Evolutionary conservation across 2,329 filamentous ascomycete genomes (phyloP), one percentile per base, ranked within the genome.

Genomic region (Nemania serpens): DNA sequence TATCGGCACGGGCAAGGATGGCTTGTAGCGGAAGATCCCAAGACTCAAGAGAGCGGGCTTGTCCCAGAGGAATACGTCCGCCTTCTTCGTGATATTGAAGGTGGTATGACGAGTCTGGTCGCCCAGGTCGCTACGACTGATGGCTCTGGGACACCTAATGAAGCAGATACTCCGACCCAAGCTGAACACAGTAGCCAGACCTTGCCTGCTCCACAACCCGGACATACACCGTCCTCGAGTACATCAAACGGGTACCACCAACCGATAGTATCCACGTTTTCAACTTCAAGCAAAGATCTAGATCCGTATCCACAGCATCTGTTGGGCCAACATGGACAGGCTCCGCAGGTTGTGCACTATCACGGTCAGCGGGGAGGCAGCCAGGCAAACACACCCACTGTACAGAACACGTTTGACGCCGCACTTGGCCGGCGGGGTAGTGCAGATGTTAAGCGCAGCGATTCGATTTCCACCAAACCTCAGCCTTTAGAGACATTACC

Each of bases 31-130:
- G 91, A 97, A 77, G 95, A 99, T 71, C 93, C 94, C 12, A 93
- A 92, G 75, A 97, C 93, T 0, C 92, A 87, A 67, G 95, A 99
- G 77, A 96, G 92, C 71, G 95, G 95, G 1, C 82, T 99, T 37
- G 95, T 99, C 1, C 95, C 95, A 0, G 95, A 99, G 76, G 93
- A 96, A 75, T 99, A 98, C 73, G 95, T 99, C 43, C 88, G 95
- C 15, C 81, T 99, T 47, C 82, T 99, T 62, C 88, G 93, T 49
- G 93, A 98, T 71, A 97, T 98, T 57, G 93, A 97, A 75, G 93
- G 93, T 18, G 94, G 93, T 36, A 87, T 93, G 80, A 90, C 84
- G 63, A 91, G 89, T 70, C 75, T 93, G 63, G 87, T 85, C 25
- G 88, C 85, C 25, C 83, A 88, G 55, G 71, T 84, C 17, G 48